phyloP scores from a whole-genome alignment of 2,329 filamentous ascomycete genomes.

The Fusarium equiseti region DNA sequence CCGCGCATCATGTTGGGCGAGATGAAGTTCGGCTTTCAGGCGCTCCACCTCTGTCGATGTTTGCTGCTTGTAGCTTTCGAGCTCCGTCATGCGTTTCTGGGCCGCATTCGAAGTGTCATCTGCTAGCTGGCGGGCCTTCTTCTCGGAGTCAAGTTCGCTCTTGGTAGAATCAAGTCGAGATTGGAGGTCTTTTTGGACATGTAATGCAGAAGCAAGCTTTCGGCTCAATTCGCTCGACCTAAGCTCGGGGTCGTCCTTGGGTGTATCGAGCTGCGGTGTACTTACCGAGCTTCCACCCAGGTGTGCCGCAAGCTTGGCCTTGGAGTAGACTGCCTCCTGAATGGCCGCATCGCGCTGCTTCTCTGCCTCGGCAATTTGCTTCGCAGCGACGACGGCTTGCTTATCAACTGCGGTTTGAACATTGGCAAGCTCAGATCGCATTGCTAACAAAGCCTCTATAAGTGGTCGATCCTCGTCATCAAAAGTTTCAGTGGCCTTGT shows the following conservation, averaged over 20 bases:
- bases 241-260: constrained; percentile 68
- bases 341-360: constrained; percentile 95
- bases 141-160: constrained; percentile 83
- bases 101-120: constrained; percentile 89
- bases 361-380: constrained; percentile 92
- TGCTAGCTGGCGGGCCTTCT: constrained; percentile 81
- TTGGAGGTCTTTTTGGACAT: constrained; percentile 83
- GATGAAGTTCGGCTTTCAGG: constrained; percentile 86
- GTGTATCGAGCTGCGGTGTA: constrained; percentile 69
- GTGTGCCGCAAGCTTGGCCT: constrained; percentile 89
- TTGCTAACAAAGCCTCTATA: constrained; percentile 90
- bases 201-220: constrained; percentile 85
- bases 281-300: constrained; percentile 71
- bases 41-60: constrained; percentile 87
- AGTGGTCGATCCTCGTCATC: constrained; percentile 92
- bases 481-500: constrained; percentile 81
- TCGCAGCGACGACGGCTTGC: constrained; percentile 86
- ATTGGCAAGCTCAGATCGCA: constrained; percentile 89
- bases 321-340: constrained; percentile 93
- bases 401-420: constrained; percentile 92
- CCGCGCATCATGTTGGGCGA: constrained; percentile 79
- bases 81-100: constrained; percentile 83
- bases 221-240: constrained; percentile 77
- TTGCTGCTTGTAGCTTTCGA: constrained; percentile 86
- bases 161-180: constrained; percentile 77